Evolutionary conservation across 371 early-diverging fungal species (phyloP).

Genomic region (Mucor sp.): DNA sequence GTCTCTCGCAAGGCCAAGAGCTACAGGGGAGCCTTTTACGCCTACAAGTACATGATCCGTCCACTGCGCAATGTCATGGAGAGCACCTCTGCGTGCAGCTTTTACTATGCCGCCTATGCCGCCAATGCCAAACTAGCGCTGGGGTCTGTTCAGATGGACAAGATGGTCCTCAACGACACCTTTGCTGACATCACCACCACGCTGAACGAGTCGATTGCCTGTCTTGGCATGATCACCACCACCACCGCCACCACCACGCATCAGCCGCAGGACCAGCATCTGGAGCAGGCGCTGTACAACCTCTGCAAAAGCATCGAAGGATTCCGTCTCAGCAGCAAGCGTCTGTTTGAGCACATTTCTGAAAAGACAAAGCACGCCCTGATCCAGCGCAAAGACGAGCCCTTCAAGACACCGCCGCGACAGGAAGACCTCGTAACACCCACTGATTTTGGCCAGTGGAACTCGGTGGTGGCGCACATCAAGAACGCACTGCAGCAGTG

Average conservation of each 20-base stretch:
- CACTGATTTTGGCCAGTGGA: conserved; percentile 22
- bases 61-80: conserved; percentile 20
- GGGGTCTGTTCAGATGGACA: conserved; percentile 35
- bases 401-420: conserved; percentile 27
- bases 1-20: conserved; percentile 38
- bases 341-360: conserved; percentile 16
- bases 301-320: conserved; percentile 32
- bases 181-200: conserved; percentile 25
- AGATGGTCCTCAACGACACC: conserved; percentile 17
- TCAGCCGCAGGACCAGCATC: conserved; percentile 9
- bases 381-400: conserved; percentile 4
- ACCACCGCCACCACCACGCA: no score
- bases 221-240: conserved; percentile 10
- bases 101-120: conserved; percentile 38
- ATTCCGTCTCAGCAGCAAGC: conserved; percentile 25
- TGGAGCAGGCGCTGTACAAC: conserved; percentile 23
- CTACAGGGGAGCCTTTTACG: conserved; percentile 28
- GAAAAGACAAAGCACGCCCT: conserved; percentile 18
- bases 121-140: conserved; percentile 35
- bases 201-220: conserved; percentile 23
- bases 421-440: conserved; percentile 10
- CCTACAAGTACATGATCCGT: conserved; percentile 32
- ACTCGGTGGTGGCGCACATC: conserved; percentile 3
- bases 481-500: conserved; percentile 17
- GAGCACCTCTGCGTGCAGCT: conserved; percentile 8